Base-by-base conservation (phyloP, 2,329 filamentous ascomycete genomes). In the Neoscytalidium dimidiatum region DNA sequence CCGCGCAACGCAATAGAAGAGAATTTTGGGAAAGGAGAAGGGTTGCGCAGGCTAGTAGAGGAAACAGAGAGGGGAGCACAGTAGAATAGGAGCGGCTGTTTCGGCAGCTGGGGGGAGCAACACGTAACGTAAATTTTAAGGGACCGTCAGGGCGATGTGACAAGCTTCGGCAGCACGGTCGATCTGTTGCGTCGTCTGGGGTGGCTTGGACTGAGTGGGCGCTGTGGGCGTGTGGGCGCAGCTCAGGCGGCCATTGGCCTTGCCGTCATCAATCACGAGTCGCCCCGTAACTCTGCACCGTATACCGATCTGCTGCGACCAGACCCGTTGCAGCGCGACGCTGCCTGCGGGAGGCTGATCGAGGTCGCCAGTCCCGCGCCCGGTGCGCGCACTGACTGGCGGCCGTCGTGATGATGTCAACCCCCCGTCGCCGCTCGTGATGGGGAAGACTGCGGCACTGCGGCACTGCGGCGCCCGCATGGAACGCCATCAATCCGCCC, bases 111-210 rank as follows among this genome's bases (percentile, higher is more conserved):
- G 38, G 51, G 26, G 33, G 11, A 11, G 48, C 17, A 52, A 63
- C 33, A 63, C 46, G 44, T 51, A 52, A 53, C 44, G 33, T 64
- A 64, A 64, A 64, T 58, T 64, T 64, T 46, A 49, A 60, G 62
- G 62, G 62, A 64, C 62, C 48, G 49, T 46, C 62, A 64, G 62
- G 51, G 62, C 62, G 35, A 58, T 44, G 53, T 44, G 53, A 58
- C 53, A 58, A 58, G 53, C 53, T 64, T 28, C 51, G 26, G 49
- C 49, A 52, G 61, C 35, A 51, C 61, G 46, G 61, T 41, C 33
- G 33, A 43, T 63, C 61, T 23, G 46, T 53, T 63, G 46, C 46
- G 61, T 31, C 61, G 61, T 56, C 61, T 62, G 60, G 60, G 60
- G 60, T 44, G 60, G 60, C 48, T 63, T 63, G 62, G 62, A 38